These are phyloP conservation scores for Dioscorea alata DNA, from an alignment of 106 monocot genomes.

Conservation along the genomic window DNA sequence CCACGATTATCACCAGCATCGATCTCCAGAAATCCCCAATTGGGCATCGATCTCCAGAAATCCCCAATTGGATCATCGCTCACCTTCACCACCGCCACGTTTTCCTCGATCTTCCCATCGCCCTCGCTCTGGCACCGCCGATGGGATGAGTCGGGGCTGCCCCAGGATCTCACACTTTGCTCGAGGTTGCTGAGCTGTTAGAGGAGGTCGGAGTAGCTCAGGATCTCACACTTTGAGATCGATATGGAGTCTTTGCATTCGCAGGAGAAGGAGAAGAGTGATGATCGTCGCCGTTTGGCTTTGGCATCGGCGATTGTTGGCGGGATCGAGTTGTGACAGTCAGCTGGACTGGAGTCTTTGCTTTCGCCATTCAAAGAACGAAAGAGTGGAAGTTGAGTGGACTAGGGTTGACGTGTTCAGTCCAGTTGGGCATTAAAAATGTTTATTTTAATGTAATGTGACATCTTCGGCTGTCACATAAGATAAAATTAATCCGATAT, in stretches of 20 bases:
- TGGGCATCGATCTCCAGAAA: no score
- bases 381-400: no score
- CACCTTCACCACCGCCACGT: conserved; percentile 65
- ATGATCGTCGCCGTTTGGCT: no score
- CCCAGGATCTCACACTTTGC: conserved; percentile 33
- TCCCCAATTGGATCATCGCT: conserved; percentile 49
- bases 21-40: conserved; percentile 55
- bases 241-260: conserved; percentile 45
- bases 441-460: no score
- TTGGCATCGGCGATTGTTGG: no score
- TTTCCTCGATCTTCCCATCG: conserved; percentile 22
- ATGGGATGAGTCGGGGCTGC: background rate
- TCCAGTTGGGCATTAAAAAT: no score
- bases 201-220: conserved; percentile 48
- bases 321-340: no score
- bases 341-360: no score
- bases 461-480: no score
- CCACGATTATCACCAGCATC: conserved; percentile 79
- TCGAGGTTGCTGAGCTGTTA: conserved; percentile 58
- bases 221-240: conserved; percentile 17
- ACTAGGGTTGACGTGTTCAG: no score
- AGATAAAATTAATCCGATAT: no score
- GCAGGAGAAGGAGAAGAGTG: conserved; percentile 30
- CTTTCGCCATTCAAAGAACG: no score
- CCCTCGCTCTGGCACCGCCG: conserved; percentile 16